phyloP scores from a whole-genome alignment of 345 rosid species.

The Eucalyptus tenuipes region DNA sequence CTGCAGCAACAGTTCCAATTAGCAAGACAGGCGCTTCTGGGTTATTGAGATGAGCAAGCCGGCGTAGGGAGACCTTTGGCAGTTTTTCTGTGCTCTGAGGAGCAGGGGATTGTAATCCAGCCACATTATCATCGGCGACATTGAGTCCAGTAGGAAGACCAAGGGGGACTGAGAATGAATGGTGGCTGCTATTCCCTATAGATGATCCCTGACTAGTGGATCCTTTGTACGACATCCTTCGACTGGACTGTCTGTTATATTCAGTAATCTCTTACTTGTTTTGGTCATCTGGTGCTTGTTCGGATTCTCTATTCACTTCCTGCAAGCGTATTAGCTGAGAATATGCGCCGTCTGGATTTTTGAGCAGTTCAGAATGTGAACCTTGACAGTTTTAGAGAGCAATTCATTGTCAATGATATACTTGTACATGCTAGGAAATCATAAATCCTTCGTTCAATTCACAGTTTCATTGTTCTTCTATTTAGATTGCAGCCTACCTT shows the following conservation, averaged over 20 bases:
- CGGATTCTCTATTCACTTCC: constrained; percentile 32
- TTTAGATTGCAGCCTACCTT: constrained; percentile 6
- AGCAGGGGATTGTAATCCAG: background rate
- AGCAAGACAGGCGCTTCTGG: constrained; percentile 73
- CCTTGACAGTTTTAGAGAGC: constrained; percentile 12
- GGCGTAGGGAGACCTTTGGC: constrained; percentile 28
- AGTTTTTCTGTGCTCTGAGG: background rate
- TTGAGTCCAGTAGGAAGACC: constrained; percentile 43
- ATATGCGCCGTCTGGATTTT: constrained; percentile 67
- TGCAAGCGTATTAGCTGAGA: constrained; percentile 71
- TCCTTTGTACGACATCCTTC: constrained; percentile 18
- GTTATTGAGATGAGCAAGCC: constrained; percentile 65
- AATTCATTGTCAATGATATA: background rate
- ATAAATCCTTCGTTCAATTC: background rate
- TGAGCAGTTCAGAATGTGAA: constrained; percentile 44
- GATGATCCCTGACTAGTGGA: constrained; percentile 57
- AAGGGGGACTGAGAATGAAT: constrained; percentile 37
- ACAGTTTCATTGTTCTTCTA: background rate
- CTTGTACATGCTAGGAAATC: background rate
- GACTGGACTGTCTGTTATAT: constrained; percentile 24
- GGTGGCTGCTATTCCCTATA: constrained; percentile 35
- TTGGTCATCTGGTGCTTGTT: constrained; percentile 18
- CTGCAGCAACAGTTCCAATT: constrained; percentile 43
- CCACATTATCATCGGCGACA: background rate
- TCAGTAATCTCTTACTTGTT: constrained; percentile 14